phyloP scores from a whole-genome alignment of 768 basidiomycete species.

The Cystofilobasidium macerans region DNA sequence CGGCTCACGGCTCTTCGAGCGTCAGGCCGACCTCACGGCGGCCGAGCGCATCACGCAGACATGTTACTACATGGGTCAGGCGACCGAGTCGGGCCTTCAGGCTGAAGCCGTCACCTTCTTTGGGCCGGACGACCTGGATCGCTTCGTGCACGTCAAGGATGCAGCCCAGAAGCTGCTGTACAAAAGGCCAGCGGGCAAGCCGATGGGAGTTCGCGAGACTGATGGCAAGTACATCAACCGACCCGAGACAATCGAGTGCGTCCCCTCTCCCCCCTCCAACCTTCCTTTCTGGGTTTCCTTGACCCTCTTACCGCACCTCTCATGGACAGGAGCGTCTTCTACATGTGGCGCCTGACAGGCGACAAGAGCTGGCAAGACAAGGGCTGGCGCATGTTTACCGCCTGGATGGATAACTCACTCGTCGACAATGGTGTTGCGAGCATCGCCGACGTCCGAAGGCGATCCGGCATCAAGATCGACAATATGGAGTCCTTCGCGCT shows the following conservation, averaged over 20 bases:
- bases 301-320: neutral
- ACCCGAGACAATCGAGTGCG: slow-evolving; percentile 41
- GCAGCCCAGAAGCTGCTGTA: slow-evolving; percentile 22
- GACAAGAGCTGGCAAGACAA: slow-evolving; percentile 42
- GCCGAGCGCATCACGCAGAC: slow-evolving; percentile 35
- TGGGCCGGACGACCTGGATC: slow-evolving; percentile 6
- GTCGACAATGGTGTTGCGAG: slow-evolving; percentile 36
- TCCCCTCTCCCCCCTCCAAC: neutral
- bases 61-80: slow-evolving; percentile 36
- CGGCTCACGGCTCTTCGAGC: slow-evolving; percentile 37
- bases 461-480: neutral
- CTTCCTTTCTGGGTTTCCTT: neutral
- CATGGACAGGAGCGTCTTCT: slow-evolving; percentile 31
- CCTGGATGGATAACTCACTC: slow-evolving; percentile 30
- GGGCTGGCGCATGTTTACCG: slow-evolving; percentile 43
- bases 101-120: slow-evolving; percentile 36
- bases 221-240: slow-evolving; percentile 36
- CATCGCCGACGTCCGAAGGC: slow-evolving; percentile 37
- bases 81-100: slow-evolving; percentile 35
- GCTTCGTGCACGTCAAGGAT: slow-evolving; percentile 23
- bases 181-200: slow-evolving; percentile 17
- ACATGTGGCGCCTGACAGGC: slow-evolving; percentile 34
- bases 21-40: slow-evolving; percentile 35
- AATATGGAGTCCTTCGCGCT: slow-evolving; percentile 37
- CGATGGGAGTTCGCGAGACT: slow-evolving; percentile 32